These are phyloP conservation scores for Backusella tuberculispora DNA, from an alignment of 192 early-diverging fungal genomes.

Conservation along the genomic window DNA sequence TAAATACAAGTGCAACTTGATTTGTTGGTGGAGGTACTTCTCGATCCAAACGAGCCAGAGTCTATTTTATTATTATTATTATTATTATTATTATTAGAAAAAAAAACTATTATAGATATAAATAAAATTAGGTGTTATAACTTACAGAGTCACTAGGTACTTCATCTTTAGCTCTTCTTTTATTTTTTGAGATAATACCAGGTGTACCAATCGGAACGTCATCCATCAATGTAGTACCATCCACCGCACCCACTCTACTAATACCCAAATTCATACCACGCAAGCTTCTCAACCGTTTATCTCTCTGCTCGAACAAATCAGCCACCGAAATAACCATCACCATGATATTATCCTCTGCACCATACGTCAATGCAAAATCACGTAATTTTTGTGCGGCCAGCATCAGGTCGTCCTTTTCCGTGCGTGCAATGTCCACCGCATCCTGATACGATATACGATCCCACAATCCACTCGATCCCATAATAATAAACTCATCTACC, in stretches of 20 bases:
- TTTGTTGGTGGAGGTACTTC: conserved; percentile 87
- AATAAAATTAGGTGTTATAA: neutral
- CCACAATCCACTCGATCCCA: conserved; percentile 76
- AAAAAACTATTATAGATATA: neutral
- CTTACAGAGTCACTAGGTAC: conserved; percentile 51
- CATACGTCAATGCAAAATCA: conserved; percentile 84
- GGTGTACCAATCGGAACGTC: neutral
- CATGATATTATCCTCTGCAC: conserved; percentile 75
- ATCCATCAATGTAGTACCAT: conserved; percentile 23
- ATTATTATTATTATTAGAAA: too few relatives aligned
- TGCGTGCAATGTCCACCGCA: conserved; percentile 84
- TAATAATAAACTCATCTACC: conserved; percentile 80
- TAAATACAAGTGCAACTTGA: conserved; percentile 86
- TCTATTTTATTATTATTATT: conserved; percentile 33
- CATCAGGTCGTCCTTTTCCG: conserved; percentile 73
- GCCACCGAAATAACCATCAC: conserved; percentile 90
- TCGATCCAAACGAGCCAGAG: conserved; percentile 63
- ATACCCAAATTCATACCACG: conserved; percentile 44
- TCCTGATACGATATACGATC: conserved; percentile 78
- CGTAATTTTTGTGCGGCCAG: conserved; percentile 79
- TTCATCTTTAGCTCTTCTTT: conserved; percentile 46
- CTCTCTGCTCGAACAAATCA: conserved; percentile 65
- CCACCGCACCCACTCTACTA: conserved; percentile 32
- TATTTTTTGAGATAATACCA: conserved; percentile 35
- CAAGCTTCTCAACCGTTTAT: conserved; percentile 34